Base-by-base conservation (phyloP, 139 green algal genomes). In the Tetradesmus obliquus region DNA sequence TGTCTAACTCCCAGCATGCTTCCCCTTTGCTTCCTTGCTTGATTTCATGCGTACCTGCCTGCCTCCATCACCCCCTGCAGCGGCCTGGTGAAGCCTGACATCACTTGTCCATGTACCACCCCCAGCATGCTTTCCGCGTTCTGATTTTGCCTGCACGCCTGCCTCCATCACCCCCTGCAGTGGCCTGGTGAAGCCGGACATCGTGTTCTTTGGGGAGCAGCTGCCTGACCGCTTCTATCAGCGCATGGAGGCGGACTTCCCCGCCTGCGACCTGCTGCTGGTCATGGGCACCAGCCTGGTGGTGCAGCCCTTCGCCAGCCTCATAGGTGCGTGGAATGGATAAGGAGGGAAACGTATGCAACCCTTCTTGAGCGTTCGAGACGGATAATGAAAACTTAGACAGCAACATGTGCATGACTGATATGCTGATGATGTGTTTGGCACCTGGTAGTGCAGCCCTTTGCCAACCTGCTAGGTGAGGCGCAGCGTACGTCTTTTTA, bases 201-300 rank as follows among this genome's bases (percentile, higher is more conserved):
- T 99, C 79, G 96, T 98, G 3, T 99, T 99, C 91, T 99, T 98
- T 94, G 97, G 97, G 0, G 97, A 99, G 93, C 84, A 62, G 74
- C 92, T 99, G 51, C 97, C 97, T 5, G 13, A 83, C 12, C 94
- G 96, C 13, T 98, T 98, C 93, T 96, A 94, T 71, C 53, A 82
- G 24, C 76, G 71, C 3, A 79, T 13, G 69, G 80, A 92, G 79
- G n/a, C 20, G 3, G 95, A 97, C 91, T 92, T 96, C 13, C 88
- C 84, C 6, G 55, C 92, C 22, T 95, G 93, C 17, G 97, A 99
- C 92, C 95, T 99, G 80, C 93, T 99, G 7, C 97, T 99, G 45
- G 95, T 98, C 12, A 96, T 98, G 94, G 97, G 97, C 24, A 98
- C 97, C 5, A 95, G 86, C 19, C 93, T 98, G 32, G 91, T 93